Evolutionary conservation across 306 rosid genomes (phyloP).

Genomic region (Cucurbita maxima): DNA sequence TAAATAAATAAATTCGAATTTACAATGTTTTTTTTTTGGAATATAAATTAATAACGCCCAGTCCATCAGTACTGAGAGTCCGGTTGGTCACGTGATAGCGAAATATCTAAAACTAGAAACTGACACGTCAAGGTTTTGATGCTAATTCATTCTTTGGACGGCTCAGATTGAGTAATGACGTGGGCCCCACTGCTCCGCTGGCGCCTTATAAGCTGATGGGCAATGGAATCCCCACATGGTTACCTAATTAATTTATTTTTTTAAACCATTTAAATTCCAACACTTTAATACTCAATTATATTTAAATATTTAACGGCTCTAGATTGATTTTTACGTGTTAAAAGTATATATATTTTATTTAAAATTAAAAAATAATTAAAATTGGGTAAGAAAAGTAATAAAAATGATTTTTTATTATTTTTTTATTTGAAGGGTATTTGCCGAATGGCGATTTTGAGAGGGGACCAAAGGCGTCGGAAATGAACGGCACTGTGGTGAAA

Average conservation of each 20-base stretch:
- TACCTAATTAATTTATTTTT: not conserved
- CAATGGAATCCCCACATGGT: not conserved
- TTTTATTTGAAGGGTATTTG: slow-evolving; percentile 29
- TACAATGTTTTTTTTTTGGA: not conserved
- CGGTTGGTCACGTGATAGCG: slow-evolving; percentile 1
- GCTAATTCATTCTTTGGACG: not conserved
- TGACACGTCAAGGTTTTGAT: not conserved
- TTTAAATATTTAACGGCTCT: too few relatives aligned
- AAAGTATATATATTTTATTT: too few relatives aligned
- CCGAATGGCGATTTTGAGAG: slow-evolving; percentile 76
- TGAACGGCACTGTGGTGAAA: slow-evolving; percentile 57
- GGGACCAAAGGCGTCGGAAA: slow-evolving; percentile 40
- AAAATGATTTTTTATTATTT: not conserved
- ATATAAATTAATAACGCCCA: not conserved
- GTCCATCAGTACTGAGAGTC: not conserved
- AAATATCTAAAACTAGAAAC: not conserved
- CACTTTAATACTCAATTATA: too few relatives aligned
- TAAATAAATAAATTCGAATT: too few relatives aligned
- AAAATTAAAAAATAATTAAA: too few relatives aligned
- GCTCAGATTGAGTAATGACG: not conserved
- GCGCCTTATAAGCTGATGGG: not conserved
- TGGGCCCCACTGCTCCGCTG: not conserved
- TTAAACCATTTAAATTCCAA: too few relatives aligned
- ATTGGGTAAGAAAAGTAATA: too few relatives aligned
- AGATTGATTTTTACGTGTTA: too few relatives aligned